Conservation (phyloP, 2,329 filamentous ascomycete genomes). For the Whalleya microplaca region DNA sequence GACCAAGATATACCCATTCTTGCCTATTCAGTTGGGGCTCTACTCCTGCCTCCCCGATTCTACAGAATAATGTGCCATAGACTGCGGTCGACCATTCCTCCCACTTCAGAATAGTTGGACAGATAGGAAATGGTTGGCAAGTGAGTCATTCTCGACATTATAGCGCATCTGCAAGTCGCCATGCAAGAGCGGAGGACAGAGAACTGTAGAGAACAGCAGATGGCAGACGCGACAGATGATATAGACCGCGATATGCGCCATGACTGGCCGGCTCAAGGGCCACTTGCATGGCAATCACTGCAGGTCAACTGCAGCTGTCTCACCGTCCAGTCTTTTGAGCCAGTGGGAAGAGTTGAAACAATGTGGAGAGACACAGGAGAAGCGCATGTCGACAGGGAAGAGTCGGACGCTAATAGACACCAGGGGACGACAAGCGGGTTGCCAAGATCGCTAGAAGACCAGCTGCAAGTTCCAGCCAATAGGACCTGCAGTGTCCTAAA, state of each 20-base stretch:
- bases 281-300: slow-evolving; percentile 31
- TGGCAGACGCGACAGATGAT: slow-evolving; percentile 34
- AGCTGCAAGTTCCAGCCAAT: slow-evolving; percentile 27
- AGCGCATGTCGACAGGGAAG: slow-evolving; percentile 23
- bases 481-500: slow-evolving; percentile 18
- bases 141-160: slow-evolving; percentile 36
- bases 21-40: slow-evolving; percentile 12
- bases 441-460: slow-evolving; percentile 15
- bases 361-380: slow-evolving; percentile 29
- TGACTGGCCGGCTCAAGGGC: slow-evolving; percentile 35
- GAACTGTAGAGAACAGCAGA: slow-evolving; percentile 28
- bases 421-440: slow-evolving; percentile 21
- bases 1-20: slow-evolving; percentile 37
- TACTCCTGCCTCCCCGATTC: slow-evolving; percentile 25
- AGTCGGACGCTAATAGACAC: slow-evolving; percentile 9
- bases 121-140: slow-evolving; percentile 36
- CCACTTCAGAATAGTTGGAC: slow-evolving; percentile 34
- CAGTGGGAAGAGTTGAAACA: slow-evolving; percentile 35
- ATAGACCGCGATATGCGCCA: slow-evolving; percentile 35
- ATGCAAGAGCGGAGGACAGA: slow-evolving; percentile 32
- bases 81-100: slow-evolving; percentile 6
- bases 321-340: slow-evolving; percentile 29
- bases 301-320: slow-evolving; percentile 34
- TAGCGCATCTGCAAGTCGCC: slow-evolving; percentile 35
- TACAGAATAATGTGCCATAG: slow-evolving; percentile 19